Evolutionary conservation across 495 filamentous ascomycete genomes (phyloP), one percentile per base, ranked within the genome.

Genomic region (Corynascus novoguineensis): DNA sequence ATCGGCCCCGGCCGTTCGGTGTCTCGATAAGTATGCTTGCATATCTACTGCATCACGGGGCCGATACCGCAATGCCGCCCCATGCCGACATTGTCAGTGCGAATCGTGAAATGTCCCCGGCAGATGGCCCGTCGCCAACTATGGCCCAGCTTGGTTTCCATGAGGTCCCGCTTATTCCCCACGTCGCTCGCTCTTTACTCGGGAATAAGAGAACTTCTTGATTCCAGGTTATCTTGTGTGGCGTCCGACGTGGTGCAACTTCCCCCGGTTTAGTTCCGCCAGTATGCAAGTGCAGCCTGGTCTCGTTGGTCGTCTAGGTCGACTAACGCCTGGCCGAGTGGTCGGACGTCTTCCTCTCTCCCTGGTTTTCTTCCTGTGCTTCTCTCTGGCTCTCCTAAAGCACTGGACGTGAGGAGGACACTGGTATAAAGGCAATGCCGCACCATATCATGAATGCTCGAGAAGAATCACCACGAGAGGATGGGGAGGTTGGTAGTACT

Each of bases 1-100:
- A 11, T 44, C 17, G 29, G 45, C 45, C 51, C 34, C 32, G 28
- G 34, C 28, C 44, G 34, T 41, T 25, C n/a, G n/a, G 11, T 17
- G 19, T 21, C 11, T 1, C 22, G 5, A 28, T n/a, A n/a, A n/a
- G n/a, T n/a, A 11, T 5, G 22, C 15, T 42, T 14, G 19, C 27
- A 46, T 15, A 38, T 14, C 45, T 41, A 27, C 37, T 38, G 40
- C 38, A 27, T 32, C 12, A 6, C 45, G 29, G 40, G 24, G 49
- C 57, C 57, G 57, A 53, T 59, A 46, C 57, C 57, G 49, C 57
- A 59, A 24, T 34, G 45, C 41, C 28, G 21, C 27, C 22, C 27
- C 15, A 0, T 29, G 31, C 46, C 55, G 54, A 19, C 27, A 17
- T 29, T 19, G 21, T 28, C 29, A 46, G 12, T 28, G 22, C 42